Conservation (phyloP, 495 filamentous ascomycete species). For the Neurospora tetrasperma region DNA sequence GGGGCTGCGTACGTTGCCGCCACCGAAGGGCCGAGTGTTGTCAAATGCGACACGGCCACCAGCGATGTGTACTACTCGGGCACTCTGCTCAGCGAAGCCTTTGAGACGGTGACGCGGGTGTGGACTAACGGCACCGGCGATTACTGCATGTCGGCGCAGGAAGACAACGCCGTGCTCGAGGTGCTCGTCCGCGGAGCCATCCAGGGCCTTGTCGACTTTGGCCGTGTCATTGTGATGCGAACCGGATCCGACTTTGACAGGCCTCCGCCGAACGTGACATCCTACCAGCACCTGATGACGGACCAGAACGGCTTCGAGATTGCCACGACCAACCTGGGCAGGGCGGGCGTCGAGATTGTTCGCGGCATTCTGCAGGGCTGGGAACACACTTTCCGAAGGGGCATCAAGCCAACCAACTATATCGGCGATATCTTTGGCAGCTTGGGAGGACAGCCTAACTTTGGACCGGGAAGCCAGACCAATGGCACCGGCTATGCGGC, state of each 20-base stretch:
- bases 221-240: slow-evolving; percentile 62
- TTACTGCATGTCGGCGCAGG: slow-evolving; percentile 65
- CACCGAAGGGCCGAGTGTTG: slow-evolving; percentile 41
- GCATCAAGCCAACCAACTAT: slow-evolving; percentile 56
- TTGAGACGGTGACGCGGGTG: slow-evolving; percentile 52
- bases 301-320: slow-evolving; percentile 49
- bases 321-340: slow-evolving; percentile 56
- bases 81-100: slow-evolving; percentile 46
- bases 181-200: slow-evolving; percentile 51
- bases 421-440: slow-evolving; percentile 64
- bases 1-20: slow-evolving; percentile 41
- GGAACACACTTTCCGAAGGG: slow-evolving; percentile 45
- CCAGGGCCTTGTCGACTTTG: slow-evolving; percentile 50
- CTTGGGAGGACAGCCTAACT: slow-evolving; percentile 54
- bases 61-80: slow-evolving; percentile 67
- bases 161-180: slow-evolving; percentile 65
- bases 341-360: slow-evolving; percentile 56
- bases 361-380: slow-evolving; percentile 53
- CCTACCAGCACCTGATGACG: slow-evolving; percentile 47
- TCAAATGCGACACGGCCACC: slow-evolving; percentile 59
- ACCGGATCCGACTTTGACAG: slow-evolving; percentile 66
- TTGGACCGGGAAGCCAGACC: slow-evolving; percentile 44
- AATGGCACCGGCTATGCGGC: slow-evolving; percentile 12
- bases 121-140: slow-evolving; percentile 58
- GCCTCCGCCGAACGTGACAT: slow-evolving; percentile 45